Percentiles rank a stretch among this genome's conserved stretches.
These are phyloP conservation scores for Eucalyptus erythrocorys DNA, from an alignment of 345 rosid species.

Conservation along the genomic window DNA sequence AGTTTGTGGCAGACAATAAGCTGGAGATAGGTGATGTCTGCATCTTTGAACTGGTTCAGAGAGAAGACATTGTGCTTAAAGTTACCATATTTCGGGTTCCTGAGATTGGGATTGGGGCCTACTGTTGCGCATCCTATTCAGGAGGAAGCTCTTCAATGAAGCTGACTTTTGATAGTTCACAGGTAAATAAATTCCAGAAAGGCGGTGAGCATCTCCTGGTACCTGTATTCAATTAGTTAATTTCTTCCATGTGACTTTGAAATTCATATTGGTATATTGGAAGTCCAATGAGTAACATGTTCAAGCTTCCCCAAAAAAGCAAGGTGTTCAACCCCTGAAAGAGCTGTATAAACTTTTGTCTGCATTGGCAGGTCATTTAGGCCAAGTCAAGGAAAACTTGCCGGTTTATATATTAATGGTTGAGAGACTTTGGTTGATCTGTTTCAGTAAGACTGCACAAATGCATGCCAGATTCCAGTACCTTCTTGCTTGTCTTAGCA, in stretches of 20 bases:
- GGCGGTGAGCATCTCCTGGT: neutral
- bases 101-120: neutral
- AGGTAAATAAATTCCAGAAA: neutral
- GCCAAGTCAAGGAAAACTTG: neutral
- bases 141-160: neutral
- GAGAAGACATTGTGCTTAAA: neutral
- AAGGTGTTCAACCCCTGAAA: neutral
- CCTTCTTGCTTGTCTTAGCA: neutral
- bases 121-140: neutral
- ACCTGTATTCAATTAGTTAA: neutral
- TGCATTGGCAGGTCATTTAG: neutral
- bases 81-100: neutral
- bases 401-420: neutral
- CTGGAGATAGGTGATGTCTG: slow-evolving; percentile 11
- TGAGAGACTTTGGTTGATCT: neutral
- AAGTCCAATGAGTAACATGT: neutral
- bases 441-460: neutral
- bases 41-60: slow-evolving; percentile 1
- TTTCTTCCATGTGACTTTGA: neutral
- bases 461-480: neutral
- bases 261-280: neutral
- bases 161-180: neutral
- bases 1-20: neutral
- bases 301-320: neutral
- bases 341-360: neutral